Evolutionary conservation across 768 basidiomycete genomes (phyloP).

Genomic region (Macrolepiota dolichaula): DNA sequence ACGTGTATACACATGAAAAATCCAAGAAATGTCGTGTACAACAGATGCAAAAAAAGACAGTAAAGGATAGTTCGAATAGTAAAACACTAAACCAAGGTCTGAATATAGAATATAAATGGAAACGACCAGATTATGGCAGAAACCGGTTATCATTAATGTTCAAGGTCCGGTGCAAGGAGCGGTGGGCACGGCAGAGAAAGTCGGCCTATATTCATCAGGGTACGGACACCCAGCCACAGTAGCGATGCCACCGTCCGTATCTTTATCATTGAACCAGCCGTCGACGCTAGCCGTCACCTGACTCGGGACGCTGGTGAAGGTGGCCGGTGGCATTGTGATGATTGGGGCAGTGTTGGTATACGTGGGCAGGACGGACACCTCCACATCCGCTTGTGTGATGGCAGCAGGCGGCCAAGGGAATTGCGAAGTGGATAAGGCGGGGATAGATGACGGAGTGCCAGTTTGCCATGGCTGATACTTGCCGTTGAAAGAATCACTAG

Average conservation of each 20-base stretch:
- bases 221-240: conserved; percentile 45
- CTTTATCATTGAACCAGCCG: conserved; percentile 44
- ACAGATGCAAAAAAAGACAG: not conserved
- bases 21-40: not conserved
- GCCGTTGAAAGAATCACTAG: conserved; percentile 28
- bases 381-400: conserved; percentile 37
- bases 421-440: conserved; percentile 28
- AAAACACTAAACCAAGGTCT: not conserved
- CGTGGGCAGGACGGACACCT: conserved; percentile 42
- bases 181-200: conserved; percentile 20
- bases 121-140: not conserved
- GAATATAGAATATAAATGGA: not conserved
- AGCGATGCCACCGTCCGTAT: conserved; percentile 33
- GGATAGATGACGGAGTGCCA: conserved; percentile 53
- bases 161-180: conserved; percentile 23
- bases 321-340: conserved; percentile 40
- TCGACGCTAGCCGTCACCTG: conserved; percentile 31
- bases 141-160: not conserved
- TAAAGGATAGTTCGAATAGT: not conserved
- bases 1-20: not conserved
- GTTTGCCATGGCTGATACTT: conserved; percentile 53
- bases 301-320: conserved; percentile 28
- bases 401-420: conserved; percentile 55
- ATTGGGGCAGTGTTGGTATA: conserved; percentile 60
- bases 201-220: conserved; percentile 30